Evolutionary conservation across 1,284 basidiomycete genomes (phyloP), one percentile per base, ranked within the genome.

Genomic region (Cryptococcus wingfieldii): DNA sequence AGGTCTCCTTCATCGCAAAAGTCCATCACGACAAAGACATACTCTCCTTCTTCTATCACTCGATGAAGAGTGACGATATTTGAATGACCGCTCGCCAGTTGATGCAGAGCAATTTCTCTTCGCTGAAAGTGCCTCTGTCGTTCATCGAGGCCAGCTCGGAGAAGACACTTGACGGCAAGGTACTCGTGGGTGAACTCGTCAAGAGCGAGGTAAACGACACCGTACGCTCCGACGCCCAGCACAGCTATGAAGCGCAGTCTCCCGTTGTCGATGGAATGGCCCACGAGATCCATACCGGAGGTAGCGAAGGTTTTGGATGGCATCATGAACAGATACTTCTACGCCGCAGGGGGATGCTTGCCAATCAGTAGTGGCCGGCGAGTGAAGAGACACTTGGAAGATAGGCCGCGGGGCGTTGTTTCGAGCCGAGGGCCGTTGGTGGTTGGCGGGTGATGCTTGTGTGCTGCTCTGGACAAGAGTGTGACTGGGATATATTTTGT

Each of bases 211-310:
- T 96, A 97, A 50, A 97, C 94, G 67, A 95, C 87, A 59, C 95
- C 95, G 74, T 97, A 98, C 28, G 93, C 93, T 47, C 95, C 95
- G 51, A 91, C 86, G 52, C 95, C 95, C 54, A 98, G 85, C 56
- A 96, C 84, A 69, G 89, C 86, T 66, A 90, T 85, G 67, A 98
- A 89, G 78, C 94, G 86, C 61, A 98, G 83, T 51, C 83, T 80
- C 58, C 84, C 87, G 64, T 85, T 82, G 80, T 91, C 89, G 78
- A 93, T 90, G 51, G 59, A 58, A 55, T 65, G 65, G 6, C 77
- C 77, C 64, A 71, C 57, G 69, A 85, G 79, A 80, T 81, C 61
- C 60, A 68, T 62, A 14, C 72, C 72, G 16, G 66, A 64, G 38
- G 67, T 68, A 48, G 71, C 70, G 57, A 70, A 70, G 43, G 63